Evolutionary conservation across 768 basidiomycete species (phyloP).

Genomic region (Chalciporus pseudorubinellus): DNA sequence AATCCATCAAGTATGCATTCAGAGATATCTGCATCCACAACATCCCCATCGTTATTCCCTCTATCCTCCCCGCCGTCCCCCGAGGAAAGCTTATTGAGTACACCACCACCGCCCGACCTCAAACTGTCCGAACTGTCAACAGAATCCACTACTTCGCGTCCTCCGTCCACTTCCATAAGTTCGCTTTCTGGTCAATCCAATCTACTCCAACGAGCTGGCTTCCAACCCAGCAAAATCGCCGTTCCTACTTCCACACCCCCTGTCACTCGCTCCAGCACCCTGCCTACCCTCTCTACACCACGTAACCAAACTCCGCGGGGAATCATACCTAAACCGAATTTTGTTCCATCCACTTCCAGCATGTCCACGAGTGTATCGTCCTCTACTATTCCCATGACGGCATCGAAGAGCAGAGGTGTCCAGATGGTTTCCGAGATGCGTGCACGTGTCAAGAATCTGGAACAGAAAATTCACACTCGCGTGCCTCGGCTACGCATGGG

Average conservation of each 20-base stretch:
- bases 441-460: conserved; percentile 74
- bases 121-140: conserved; percentile 55
- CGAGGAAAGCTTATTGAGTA: conserved; percentile 59
- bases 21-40: conserved; percentile 27
- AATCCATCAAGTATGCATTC: conserved; percentile 28
- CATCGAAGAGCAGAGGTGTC: conserved; percentile 75
- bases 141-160: conserved; percentile 33
- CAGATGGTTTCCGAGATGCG: conserved; percentile 95
- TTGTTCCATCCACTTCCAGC: conserved; percentile 41
- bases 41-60: conserved; percentile 36
- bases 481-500: conserved; percentile 83
- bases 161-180: conserved; percentile 30
- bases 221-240: conserved; percentile 43
- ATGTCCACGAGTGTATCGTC: conserved; percentile 27
- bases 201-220: conserved; percentile 51
- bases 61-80: conserved; percentile 27
- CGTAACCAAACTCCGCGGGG: conserved; percentile 46
- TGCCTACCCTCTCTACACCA: conserved; percentile 50
- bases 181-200: conserved; percentile 42
- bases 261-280: conserved; percentile 55
- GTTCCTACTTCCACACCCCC: conserved; percentile 44
- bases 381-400: conserved; percentile 37
- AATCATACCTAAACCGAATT: conserved; percentile 37
- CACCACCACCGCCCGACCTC: conserved; percentile 58
- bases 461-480: conserved; percentile 85